Evolutionary conservation across 108 stramenopile species (phyloP), one percentile per base, ranked within the genome.

Genomic region (Epithemia pelagica): DNA sequence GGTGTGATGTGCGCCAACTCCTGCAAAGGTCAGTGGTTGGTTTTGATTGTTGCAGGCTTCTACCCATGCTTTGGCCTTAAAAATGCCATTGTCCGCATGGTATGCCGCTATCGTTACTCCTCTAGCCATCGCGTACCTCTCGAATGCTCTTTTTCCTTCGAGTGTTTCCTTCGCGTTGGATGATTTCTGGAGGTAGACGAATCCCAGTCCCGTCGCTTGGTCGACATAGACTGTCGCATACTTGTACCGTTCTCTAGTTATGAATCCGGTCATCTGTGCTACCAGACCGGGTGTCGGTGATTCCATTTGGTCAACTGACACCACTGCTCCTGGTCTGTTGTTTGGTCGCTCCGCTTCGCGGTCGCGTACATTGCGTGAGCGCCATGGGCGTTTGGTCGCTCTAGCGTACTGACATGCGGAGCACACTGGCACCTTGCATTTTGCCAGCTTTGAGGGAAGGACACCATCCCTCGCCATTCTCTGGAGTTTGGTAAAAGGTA

Each of bases 221-320:
- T 85, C 84, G 19, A 79, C 75, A 64, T 77, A 82, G 46, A 84
- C 63, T 30, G 83, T 81, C 1, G 68, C 65, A 20, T 28, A 64
- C 10, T 27, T 25, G 59, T 80, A 80, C 30, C 79, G 52, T 3
- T 61, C 28, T 20, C 53, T 64, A 0, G 79, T 80, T 1, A 79
- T 26, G 20, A 64, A 66, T 23, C 76, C 74, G 37, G 52, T 66
- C 32, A 79, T 70, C 60, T 85, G 84, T 21, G 80, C 80, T 2
- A 82, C 64, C 21, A 78, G 64, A 25, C 74, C 77, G 1, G 74
- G 64, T 54, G 70, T 71, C 23, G 76, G 59, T 33, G 74, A 72
- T 18, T 51, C 52, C 74, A 82, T 54, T 55, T 82, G 80, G 37
- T 82, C 80, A 0, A 82, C 77, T 24, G 70, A 63, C 10, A 78